A percentile compares a stretch with the other conserved stretches of the same genome.
Evolutionary conservation across 768 basidiomycete genomes (phyloP).

Genomic region (Psilocybe sp.): DNA sequence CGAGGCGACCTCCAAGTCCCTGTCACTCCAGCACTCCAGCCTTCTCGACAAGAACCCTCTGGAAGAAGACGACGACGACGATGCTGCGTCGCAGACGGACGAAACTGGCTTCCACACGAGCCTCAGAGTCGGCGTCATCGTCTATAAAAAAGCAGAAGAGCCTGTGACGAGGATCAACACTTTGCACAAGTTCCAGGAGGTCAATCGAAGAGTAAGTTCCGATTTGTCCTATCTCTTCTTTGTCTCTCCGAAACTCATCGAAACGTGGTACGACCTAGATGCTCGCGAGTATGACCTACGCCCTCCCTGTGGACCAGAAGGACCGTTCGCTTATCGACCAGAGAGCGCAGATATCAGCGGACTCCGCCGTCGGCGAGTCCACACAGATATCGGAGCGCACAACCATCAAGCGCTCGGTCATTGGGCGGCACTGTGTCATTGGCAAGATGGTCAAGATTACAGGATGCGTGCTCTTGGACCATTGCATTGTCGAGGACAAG

Average conservation of each 20-base stretch:
- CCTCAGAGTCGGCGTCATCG: slow-evolving; percentile 62
- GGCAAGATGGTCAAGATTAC: slow-evolving; percentile 82
- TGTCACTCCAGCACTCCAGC: slow-evolving; percentile 63
- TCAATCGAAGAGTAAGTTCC: slow-evolving; percentile 69
- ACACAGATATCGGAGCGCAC: slow-evolving; percentile 80
- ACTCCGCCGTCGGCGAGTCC: slow-evolving; percentile 79
- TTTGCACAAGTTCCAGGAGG: slow-evolving; percentile 71
- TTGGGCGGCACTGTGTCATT: slow-evolving; percentile 82
- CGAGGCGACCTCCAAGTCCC: slow-evolving; percentile 42
- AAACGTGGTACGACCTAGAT: slow-evolving; percentile 34
- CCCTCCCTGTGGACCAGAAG: slow-evolving; percentile 57
- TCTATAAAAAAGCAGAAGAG: slow-evolving; percentile 52
- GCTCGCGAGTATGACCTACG: slow-evolving; percentile 47
- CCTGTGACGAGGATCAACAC: slow-evolving; percentile 75
- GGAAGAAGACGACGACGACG: slow-evolving; percentile 4
- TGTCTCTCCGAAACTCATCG: background rate
- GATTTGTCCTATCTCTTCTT: background rate
- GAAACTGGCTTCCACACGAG: slow-evolving; percentile 35
- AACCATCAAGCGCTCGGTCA: slow-evolving; percentile 74
- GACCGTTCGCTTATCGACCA: slow-evolving; percentile 70
- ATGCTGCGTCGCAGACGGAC: slow-evolving; percentile 41
- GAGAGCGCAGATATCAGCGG: slow-evolving; percentile 79
- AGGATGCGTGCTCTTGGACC: slow-evolving; percentile 84
- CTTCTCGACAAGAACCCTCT: slow-evolving; percentile 20
- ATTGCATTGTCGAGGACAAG: slow-evolving; percentile 88